phyloP scores from a whole-genome alignment of 345 rosid species.

The Passiflora organensis region DNA sequence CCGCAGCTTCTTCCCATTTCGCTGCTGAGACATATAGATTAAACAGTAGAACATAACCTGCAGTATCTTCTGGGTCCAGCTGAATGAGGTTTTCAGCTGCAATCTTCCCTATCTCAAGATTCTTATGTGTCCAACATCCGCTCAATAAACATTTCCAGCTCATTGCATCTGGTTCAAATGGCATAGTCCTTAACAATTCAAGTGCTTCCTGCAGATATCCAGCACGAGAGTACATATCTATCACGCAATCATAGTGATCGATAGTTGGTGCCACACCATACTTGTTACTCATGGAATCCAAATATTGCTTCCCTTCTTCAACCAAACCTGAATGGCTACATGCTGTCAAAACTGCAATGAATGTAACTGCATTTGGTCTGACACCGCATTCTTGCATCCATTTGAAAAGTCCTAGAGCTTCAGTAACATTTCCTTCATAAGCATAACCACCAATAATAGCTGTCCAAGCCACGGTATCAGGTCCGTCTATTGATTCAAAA shows the following conservation, averaged over 20 bases:
- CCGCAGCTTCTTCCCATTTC: conserved; percentile 67
- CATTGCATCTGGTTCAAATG: conserved; percentile 54
- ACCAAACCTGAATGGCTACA: conserved; percentile 73
- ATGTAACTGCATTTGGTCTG: conserved; percentile 63
- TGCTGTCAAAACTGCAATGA: conserved; percentile 61
- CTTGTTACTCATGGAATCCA: conserved; percentile 41
- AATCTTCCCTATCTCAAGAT: conserved; percentile 57
- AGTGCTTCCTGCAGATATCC: conserved; percentile 54
- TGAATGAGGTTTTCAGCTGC: conserved; percentile 54
- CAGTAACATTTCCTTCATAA: conserved; percentile 58
- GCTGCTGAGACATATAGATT: conserved; percentile 48
- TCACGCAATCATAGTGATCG: conserved; percentile 67
- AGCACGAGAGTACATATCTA: conserved; percentile 59
- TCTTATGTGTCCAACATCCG: conserved; percentile 65
- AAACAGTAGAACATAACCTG: conserved; percentile 60
- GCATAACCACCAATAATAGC: conserved; percentile 66
- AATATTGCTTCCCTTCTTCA: conserved; percentile 39
- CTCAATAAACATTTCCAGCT: conserved; percentile 75
- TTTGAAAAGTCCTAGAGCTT: conserved; percentile 53
- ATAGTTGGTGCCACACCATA: conserved; percentile 52
- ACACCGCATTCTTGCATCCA: conserved; percentile 42
- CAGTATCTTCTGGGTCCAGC: conserved; percentile 57
- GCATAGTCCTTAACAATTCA: conserved; percentile 47
- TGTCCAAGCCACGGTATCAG: conserved; percentile 77
- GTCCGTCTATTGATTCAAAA: conserved; percentile 47